These are phyloP conservation scores for Barbarea vulgaris DNA, from an alignment of 345 rosid species.

Conservation along the genomic window DNA sequence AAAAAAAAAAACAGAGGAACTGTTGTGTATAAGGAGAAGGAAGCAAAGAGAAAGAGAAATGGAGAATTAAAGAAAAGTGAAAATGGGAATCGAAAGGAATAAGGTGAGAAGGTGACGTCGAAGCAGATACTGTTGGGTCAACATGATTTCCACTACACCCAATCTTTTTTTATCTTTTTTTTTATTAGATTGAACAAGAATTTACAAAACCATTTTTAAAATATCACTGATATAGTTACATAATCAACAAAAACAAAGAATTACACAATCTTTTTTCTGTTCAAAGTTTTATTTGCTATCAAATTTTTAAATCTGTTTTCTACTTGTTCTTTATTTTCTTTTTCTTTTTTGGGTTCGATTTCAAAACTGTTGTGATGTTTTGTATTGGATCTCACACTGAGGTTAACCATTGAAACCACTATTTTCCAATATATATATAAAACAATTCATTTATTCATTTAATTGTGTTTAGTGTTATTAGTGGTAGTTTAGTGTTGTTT, in stretches of 20 bases:
- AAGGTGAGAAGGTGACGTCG: slow-evolving; percentile 41
- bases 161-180: slow-evolving; percentile 15
- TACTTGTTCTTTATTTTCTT: too few relatives aligned
- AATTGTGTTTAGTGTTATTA: too few relatives aligned
- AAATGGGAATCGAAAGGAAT: slow-evolving; percentile 9
- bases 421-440: too few relatives aligned
- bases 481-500: too few relatives aligned
- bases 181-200: not conserved
- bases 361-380: too few relatives aligned
- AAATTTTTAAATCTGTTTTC: too few relatives aligned
- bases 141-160: slow-evolving; percentile 52
- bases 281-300: too few relatives aligned
- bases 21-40: not conserved
- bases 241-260: not conserved
- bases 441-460: too few relatives aligned
- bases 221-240: not conserved
- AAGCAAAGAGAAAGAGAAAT: slow-evolving; percentile 3
- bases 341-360: too few relatives aligned
- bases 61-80: slow-evolving; percentile 16
- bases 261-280: too few relatives aligned
- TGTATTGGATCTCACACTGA: too few relatives aligned
- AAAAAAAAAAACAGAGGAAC: not conserved
- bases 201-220: not conserved
- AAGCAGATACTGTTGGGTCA: slow-evolving; percentile 51
- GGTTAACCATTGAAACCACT: too few relatives aligned